These are phyloP conservation scores for Cornus suecica DNA, from an alignment of 148 eudicot species.

Conservation along the genomic window DNA sequence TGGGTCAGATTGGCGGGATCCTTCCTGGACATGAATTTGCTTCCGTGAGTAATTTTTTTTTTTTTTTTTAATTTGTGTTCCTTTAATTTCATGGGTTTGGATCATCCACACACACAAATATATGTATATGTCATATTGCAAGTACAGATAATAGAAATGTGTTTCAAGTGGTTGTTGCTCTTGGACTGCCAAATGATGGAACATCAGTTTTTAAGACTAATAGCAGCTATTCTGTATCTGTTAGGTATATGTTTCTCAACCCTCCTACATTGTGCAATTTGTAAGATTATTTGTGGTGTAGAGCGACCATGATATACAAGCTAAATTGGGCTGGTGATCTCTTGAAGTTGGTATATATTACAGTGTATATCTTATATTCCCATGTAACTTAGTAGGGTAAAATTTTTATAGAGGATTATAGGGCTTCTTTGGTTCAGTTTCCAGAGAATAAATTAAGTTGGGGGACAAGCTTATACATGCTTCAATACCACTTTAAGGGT, in stretches of 20 bases:
- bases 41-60: constrained; percentile 66
- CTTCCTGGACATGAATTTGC: constrained; percentile 78
- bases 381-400: neutral
- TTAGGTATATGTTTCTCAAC: too few relatives aligned
- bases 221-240: too few relatives aligned
- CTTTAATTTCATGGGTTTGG: neutral
- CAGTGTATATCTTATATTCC: too few relatives aligned
- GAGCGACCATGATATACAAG: neutral
- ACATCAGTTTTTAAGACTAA: too few relatives aligned
- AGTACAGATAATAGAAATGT: neutral
- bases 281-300: neutral
- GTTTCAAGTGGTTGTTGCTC: neutral
- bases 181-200: neutral
- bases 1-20: constrained; percentile 40
- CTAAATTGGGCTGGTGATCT: neutral
- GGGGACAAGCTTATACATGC: too few relatives aligned
- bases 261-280: neutral
- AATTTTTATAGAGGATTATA: neutral
- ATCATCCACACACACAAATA: neutral
- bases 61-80: neutral
- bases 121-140: neutral
- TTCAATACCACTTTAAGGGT: too few relatives aligned
- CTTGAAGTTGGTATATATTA: neutral
- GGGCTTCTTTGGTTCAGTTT: too few relatives aligned
- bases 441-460: too few relatives aligned